Evolutionary conservation across 805 yeast species (phyloP).

Genomic region (Candida endomychidarum): DNA sequence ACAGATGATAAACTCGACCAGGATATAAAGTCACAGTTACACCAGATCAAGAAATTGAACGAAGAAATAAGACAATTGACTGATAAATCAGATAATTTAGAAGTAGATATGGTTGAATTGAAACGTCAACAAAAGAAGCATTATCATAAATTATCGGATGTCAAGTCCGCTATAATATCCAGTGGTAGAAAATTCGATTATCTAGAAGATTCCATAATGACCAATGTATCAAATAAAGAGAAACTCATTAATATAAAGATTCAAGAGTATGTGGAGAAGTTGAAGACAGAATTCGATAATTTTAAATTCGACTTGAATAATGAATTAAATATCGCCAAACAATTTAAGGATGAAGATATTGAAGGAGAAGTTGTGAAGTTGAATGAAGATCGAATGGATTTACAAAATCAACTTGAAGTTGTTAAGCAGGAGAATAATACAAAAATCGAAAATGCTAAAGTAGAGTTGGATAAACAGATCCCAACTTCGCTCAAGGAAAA

Average conservation of each 20-base stretch:
- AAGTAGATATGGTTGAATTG: conserved; percentile 20
- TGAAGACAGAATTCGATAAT: conserved; percentile 29
- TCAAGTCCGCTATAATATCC: conserved; percentile 10
- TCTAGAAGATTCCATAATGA: conserved; percentile 27
- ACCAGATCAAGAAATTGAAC: conserved; percentile 13
- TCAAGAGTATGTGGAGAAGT: conserved; percentile 27
- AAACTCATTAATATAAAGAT: conserved; percentile 27
- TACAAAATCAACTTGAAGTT: not conserved
- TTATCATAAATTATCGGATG: conserved; percentile 12
- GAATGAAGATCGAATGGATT: conserved; percentile 16
- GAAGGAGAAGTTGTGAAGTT: conserved; percentile 10
- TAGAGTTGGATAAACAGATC: conserved; percentile 28
- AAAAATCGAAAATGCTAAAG: conserved; percentile 19
- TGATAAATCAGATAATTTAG: conserved; percentile 19
- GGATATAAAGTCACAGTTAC: conserved; percentile 12
- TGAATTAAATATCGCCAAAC: conserved; percentile 28
- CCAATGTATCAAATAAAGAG: conserved; percentile 30
- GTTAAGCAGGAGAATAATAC: conserved; percentile 13
- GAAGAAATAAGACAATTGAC: conserved; percentile 14
- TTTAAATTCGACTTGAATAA: conserved; percentile 33
- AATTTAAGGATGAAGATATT: conserved; percentile 22
- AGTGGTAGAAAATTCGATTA: conserved; percentile 21
- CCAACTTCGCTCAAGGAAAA: conserved; percentile 24
- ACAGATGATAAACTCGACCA: conserved; percentile 10
- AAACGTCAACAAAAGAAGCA: conserved; percentile 17